These are phyloP conservation scores for Yarrowia sp. DNA, from an alignment of 805 yeast species.

Conservation along the genomic window DNA sequence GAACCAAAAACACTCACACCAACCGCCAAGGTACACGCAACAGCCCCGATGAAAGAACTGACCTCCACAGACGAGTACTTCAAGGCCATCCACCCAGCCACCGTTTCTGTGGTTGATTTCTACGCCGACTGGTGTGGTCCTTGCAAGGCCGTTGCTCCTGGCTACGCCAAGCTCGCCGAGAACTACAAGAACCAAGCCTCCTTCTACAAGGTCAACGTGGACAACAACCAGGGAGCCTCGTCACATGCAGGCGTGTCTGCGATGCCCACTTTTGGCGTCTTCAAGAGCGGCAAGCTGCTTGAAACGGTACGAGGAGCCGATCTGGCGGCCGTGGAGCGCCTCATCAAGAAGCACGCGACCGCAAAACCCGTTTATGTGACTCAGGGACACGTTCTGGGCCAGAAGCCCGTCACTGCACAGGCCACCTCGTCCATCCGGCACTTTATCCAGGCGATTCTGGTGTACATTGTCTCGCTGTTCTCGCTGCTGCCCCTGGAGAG, in stretches of 20 bases:
- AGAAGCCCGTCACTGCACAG: not conserved
- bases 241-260: constrained; percentile 66
- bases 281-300: not conserved
- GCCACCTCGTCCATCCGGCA: not conserved
- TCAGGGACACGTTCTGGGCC: not conserved
- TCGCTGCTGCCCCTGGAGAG: constrained; percentile 10
- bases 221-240: constrained; percentile 67
- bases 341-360: not conserved
- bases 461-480: not conserved
- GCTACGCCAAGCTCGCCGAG: constrained; percentile 53
- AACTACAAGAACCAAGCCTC: constrained; percentile 58
- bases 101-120: constrained; percentile 71
- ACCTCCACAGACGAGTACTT: not conserved
- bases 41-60: not conserved
- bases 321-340: not conserved
- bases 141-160: constrained; percentile 94
- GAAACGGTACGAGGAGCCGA: constrained; percentile 8
- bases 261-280: constrained; percentile 51
- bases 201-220: constrained; percentile 91
- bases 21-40: not conserved
- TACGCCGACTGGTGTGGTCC: constrained; percentile 99
- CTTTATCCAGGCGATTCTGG: not conserved
- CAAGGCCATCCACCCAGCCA: constrained; percentile 2
- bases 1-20: too few relatives aligned
- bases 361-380: not conserved